Base-by-base conservation (phyloP, 140 eudicot genomes). In the Bidens hawaiensis region DNA sequence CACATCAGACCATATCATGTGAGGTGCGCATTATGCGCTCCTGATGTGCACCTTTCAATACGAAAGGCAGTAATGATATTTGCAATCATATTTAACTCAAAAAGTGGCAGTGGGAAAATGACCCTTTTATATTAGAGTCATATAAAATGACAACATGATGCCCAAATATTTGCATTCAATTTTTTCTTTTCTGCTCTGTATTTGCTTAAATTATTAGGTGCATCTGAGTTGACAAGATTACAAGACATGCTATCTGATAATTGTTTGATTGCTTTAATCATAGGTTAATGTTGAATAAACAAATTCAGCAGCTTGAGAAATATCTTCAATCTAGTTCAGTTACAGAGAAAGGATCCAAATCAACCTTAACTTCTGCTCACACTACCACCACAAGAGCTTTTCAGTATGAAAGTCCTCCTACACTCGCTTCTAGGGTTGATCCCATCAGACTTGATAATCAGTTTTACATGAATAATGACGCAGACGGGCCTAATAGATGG, bases 241-340 rank as follows among this genome's bases (percentile, higher is more conserved):
- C 64, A 41, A 22, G 4, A 24, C 43, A 26, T 47, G 31, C 64
- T 45, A 38, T 64, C 65, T 77, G 71, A 53, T 54, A 45, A 53
- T n/a, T 50, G 34, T 45, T 41, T 64, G 60, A 48, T 25, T 65
- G 64, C 42, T 68, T 47, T 62, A 22, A 23, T 67, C 17, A 54
- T 60, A 94, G 99, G 90, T 63, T 75, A 72, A 83, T 66, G 78
- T 75, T 94, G 80, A 88, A 88, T 61, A 84, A 85, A 78, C 95
- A 94, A 83, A 79, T 85, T 70, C 93, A 88, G 78, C 83, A 71
- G 69, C 89, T 94, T 59, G 95, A 88, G 75, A 81, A 80, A 56
- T 62, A 85, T 73, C 79, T 88, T 69, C 88, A 70, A 0, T 69
- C 74, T 66, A 49, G 60, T 40, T 55, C 67, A 62, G 77, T 36